phyloP scores from a whole-genome alignment of 2,329 filamentous ascomycete species.

The Penicillium capsulatum region DNA sequence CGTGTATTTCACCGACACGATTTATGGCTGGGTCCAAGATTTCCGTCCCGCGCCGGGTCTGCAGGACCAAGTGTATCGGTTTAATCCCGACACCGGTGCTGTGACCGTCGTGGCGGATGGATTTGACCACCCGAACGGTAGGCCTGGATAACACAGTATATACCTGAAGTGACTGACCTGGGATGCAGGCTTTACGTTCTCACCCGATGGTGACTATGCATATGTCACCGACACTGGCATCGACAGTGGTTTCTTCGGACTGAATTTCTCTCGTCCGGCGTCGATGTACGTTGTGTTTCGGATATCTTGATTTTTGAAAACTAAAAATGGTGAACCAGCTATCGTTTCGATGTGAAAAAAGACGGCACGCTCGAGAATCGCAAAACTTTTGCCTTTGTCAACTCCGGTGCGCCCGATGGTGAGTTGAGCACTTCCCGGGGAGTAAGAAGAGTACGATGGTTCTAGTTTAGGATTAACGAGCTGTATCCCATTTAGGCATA shows the following conservation, averaged over 20 bases:
- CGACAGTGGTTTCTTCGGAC: slow-evolving; percentile 13
- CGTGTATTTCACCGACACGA: slow-evolving; percentile 19
- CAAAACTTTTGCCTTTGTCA: slow-evolving; percentile 14
- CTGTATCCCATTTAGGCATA: slow-evolving; percentile 26
- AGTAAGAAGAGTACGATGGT: no score
- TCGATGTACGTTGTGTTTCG: no score
- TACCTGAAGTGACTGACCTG: background rate
- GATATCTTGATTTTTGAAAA: no score
- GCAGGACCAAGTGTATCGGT: slow-evolving; percentile 17
- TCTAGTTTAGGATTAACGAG: background rate
- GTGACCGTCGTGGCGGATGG: slow-evolving; percentile 14
- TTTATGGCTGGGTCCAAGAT: slow-evolving; percentile 19
- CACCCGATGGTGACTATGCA: slow-evolving; percentile 16
- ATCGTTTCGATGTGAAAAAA: slow-evolving; percentile 11
- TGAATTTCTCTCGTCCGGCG: slow-evolving; percentile 13
- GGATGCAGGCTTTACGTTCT: slow-evolving; percentile 14
- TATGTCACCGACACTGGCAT: slow-evolving; percentile 20
- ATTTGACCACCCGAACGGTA: slow-evolving; percentile 14
- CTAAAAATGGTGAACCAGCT: no score
- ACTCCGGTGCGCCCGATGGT: slow-evolving; percentile 13
- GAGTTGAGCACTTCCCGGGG: no score
- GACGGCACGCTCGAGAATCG: slow-evolving; percentile 18
- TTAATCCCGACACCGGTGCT: slow-evolving; percentile 14
- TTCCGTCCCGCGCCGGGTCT: slow-evolving; percentile 18
- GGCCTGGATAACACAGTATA: no score